Percentiles rank a stretch among this genome's conserved stretches.
phyloP scores from a whole-genome alignment of 352 stramenopile species.

The Blastocystis sp. region DNA sequence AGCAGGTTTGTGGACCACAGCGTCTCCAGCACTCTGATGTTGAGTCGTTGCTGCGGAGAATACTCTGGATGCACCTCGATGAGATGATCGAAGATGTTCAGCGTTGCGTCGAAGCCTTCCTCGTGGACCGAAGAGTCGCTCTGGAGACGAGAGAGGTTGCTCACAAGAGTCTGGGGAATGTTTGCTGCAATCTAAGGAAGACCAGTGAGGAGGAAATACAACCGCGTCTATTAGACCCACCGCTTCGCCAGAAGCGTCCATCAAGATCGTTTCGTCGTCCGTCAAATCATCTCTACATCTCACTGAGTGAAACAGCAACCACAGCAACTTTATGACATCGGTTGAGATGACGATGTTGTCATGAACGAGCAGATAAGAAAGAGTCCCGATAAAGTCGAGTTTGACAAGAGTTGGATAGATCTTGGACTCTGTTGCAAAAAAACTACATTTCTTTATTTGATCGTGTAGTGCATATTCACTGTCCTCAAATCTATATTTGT shows the following conservation, averaged over 20 bases:
- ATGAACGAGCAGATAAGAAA: slow-evolving; percentile 10
- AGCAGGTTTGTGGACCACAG: neutral
- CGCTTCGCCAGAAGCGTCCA: neutral
- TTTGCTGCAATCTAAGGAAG: neutral
- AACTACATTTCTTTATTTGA: slow-evolving; percentile 30
- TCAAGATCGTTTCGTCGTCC: slow-evolving; percentile 12
- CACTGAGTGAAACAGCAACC: neutral
- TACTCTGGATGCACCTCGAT: neutral
- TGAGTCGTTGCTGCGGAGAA: neutral
- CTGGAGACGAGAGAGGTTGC: neutral
- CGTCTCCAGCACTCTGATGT: neutral
- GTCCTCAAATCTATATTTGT: slow-evolving; percentile 20
- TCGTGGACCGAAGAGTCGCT: neutral
- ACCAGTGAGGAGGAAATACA: neutral
- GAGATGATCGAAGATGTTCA: neutral
- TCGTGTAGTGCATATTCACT: slow-evolving; percentile 48
- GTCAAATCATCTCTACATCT: neutral
- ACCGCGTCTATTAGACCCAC: neutral
- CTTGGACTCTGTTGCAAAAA: slow-evolving; percentile 2
- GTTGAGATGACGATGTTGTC: slow-evolving; percentile 39
- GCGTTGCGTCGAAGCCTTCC: neutral
- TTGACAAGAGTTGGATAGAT: slow-evolving; percentile 34
- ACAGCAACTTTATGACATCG: neutral
- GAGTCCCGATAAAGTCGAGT: slow-evolving; percentile 12
- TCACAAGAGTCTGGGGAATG: slow-evolving; percentile 18